Conservation (phyloP, 1,284 basidiomycete genomes). For the Ceratobasidium sp. region DNA sequence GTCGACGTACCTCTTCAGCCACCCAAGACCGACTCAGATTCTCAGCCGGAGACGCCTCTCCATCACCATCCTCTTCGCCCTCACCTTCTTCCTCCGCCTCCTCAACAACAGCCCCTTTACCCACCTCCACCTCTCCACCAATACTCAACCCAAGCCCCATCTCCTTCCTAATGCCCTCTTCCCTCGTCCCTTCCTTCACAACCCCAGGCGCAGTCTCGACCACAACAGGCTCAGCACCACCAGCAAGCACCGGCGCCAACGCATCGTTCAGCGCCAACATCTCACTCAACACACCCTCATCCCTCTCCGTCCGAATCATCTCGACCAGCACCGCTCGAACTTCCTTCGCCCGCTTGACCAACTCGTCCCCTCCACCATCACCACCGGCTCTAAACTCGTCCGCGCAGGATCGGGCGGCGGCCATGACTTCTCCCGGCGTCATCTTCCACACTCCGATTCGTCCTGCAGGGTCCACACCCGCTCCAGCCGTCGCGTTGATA, state of each 20-base stretch:
- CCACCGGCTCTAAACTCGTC: conserved; percentile 22
- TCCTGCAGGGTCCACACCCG: conserved; percentile 41
- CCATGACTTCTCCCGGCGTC: conserved; percentile 71
- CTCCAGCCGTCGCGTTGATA: conserved; percentile 39
- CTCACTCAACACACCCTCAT: conserved; percentile 71
- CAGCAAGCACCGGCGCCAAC: conserved; percentile 16
- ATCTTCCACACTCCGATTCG: conserved; percentile 58
- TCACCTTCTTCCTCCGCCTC: not conserved
- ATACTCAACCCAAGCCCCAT: conserved; percentile 36
- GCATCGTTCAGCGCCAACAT: conserved; percentile 78
- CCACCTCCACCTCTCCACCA: not conserved
- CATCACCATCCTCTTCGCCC: conserved; percentile 12
- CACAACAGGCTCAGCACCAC: not conserved
- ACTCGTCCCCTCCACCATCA: conserved; percentile 36
- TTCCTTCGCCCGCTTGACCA: conserved; percentile 62
- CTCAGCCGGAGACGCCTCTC: conserved; percentile 29
- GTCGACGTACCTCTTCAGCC: conserved; percentile 34
- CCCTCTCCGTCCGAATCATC: conserved; percentile 70
- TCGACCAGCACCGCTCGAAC: conserved; percentile 71
- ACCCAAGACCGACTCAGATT: conserved; percentile 44
- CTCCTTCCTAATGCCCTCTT: conserved; percentile 12
- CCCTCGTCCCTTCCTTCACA: not conserved
- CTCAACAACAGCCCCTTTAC: not conserved
- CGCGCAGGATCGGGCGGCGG: conserved; percentile 26
- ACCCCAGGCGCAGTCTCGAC: not conserved